Evolutionary conservation across 208 protist genomes (phyloP).

Genomic region (Endotrypanum monterogeii): DNA sequence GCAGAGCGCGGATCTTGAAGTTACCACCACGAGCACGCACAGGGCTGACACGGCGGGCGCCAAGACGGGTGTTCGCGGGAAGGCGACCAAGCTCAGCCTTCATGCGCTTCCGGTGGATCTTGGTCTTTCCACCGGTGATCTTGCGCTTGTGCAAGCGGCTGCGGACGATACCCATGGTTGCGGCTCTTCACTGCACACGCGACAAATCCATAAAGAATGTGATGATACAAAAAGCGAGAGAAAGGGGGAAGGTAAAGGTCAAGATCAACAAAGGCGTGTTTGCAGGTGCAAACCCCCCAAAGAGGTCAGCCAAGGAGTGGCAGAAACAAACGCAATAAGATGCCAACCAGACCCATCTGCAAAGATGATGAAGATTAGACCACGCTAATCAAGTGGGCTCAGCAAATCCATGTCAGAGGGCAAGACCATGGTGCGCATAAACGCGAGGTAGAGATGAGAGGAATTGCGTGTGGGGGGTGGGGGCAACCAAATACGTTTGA

Average conservation of each 20-base stretch:
- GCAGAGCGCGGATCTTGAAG: constrained; percentile 98
- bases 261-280: neutral
- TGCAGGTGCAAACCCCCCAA: no score
- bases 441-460: neutral
- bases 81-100: constrained; percentile 98
- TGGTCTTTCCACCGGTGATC: constrained; percentile 96
- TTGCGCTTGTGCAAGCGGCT: constrained; percentile 98
- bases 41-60: constrained; percentile 88
- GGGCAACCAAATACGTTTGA: neutral
- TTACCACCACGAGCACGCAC: constrained; percentile 98
- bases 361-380: no score
- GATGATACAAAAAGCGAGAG: neutral
- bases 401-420: neutral
- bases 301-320: neutral
- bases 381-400: neutral
- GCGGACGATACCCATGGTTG: constrained; percentile 97
- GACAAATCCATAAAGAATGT: no score
- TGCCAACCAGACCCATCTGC: neutral
- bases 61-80: constrained; percentile 97
- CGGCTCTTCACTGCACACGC: constrained; percentile 6
- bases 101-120: constrained; percentile 93
- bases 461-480: neutral
- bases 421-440: neutral
- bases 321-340: neutral
- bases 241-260: neutral